Evolutionary conservation across 2,329 filamentous ascomycete species (phyloP), one percentile per base, ranked within the genome.

Genomic region (Colletotrichum agaves): DNA sequence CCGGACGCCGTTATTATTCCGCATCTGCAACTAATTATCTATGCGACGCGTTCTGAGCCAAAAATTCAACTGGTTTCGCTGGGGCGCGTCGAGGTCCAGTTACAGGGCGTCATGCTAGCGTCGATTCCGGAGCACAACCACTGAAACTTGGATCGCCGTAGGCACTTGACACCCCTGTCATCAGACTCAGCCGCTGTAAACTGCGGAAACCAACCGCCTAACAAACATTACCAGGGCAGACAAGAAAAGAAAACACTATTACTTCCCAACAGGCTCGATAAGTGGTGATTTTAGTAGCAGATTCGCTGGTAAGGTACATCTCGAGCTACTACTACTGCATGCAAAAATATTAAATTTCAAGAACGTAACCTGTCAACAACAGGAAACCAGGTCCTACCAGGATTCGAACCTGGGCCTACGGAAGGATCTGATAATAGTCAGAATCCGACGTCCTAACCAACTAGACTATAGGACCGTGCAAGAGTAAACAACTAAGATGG

Each of bases 391-490:
- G 64, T 64, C 53, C 61, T 67, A 47, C 53, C 46, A 59, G 53
- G 61, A 67, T 64, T 64, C 61, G 61, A 67, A 64, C 61, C 61
- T 64, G 64, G 64, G 61, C 61, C 12, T 67, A 67, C 61, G 64
- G 61, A 67, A 67, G 41, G 39, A 17, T 47, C 46, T 55, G 33
- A 55, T 10, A 2, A 1, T 27, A 2, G 37, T 67, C 64, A 67
- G 64, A 67, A 64, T 67, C 64, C 64, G 53, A 64, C 64, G 53
- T 64, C 64, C 53, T 64, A 64, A 64, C 53, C 64, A 59, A 59
- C 64, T 67, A 67, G 64, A 67, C 64, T 67, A 58, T 41, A 64
- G 39, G 60, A 67, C 64, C 61, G n/a, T 50, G 23, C 0, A 2
- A 0, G 2, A 0, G 0, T 3, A 0, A 0, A 2, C 3, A 10